Evolutionary conservation across 345 rosid species (phyloP).

Genomic region (Pugionium dolabratum): DNA sequence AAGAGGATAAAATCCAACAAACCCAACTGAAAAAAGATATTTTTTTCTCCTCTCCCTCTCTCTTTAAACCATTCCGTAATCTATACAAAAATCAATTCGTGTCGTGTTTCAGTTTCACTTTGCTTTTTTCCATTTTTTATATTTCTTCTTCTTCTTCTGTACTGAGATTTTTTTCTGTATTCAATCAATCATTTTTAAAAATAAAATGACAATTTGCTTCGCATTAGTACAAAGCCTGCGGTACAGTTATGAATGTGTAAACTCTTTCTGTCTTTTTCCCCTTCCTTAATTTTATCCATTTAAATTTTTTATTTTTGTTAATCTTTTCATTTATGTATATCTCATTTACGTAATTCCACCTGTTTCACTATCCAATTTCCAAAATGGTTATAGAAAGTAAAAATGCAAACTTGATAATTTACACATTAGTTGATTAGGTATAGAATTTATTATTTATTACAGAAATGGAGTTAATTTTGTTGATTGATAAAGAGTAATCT

Average conservation of each 20-base stretch:
- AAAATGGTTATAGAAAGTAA: neutral
- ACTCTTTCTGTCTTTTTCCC: conserved; percentile 8
- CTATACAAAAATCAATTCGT: conserved; percentile 12
- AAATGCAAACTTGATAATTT: neutral
- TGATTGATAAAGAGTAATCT: too few species aligned
- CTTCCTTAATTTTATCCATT: conserved; percentile 11
- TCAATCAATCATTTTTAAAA: conserved; percentile 28
- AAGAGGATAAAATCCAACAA: conserved; percentile 27
- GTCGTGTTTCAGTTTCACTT: conserved; percentile 34
- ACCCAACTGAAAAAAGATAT: conserved; percentile 23
- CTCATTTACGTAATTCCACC: neutral
- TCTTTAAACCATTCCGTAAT: neutral
- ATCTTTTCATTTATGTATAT: neutral
- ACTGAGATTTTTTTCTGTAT: conserved; percentile 13
- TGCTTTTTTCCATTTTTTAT: neutral
- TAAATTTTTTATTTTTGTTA: neutral
- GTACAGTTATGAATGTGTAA: conserved; percentile 34
- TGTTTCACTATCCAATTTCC: neutral
- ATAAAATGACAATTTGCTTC: neutral
- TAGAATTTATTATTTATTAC: too few species aligned
- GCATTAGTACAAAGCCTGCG: conserved; percentile 33
- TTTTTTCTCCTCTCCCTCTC: conserved; percentile 7
- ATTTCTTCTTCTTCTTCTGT: neutral
- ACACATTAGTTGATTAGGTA: too few species aligned
- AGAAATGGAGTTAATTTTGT: too few species aligned